A percentile compares a stretch with the other conserved stretches of the same genome.
phyloP scores from a whole-genome alignment of 352 stramenopile genomes.

The Pythium phragmitis region DNA sequence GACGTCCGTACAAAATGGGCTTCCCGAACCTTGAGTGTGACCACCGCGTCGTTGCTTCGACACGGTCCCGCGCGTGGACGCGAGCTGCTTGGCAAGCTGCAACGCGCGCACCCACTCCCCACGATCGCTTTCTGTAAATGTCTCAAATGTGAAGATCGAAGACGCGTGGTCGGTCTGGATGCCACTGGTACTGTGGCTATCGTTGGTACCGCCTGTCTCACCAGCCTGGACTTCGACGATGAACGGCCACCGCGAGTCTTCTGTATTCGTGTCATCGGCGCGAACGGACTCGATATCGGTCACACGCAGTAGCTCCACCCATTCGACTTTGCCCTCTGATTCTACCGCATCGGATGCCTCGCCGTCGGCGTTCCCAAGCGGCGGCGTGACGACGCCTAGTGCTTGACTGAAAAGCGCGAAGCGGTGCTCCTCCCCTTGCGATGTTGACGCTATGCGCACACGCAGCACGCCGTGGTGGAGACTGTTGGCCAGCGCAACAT shows the following conservation, averaged over 20 bases:
- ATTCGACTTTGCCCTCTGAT: slow-evolving; percentile 14
- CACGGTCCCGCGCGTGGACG: neutral
- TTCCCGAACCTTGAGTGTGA: slow-evolving; percentile 4
- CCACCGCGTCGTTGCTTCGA: slow-evolving; percentile 6
- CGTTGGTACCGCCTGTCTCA: neutral
- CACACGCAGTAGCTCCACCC: slow-evolving; percentile 20
- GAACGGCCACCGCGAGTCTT: slow-evolving; percentile 10
- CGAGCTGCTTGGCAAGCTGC: slow-evolving; percentile 24
- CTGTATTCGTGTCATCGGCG: neutral
- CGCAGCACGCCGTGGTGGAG: slow-evolving; percentile 23
- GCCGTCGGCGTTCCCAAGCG: neutral
- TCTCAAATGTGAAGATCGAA: slow-evolving; percentile 12
- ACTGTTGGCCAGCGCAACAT: slow-evolving; percentile 25
- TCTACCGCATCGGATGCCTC: neutral
- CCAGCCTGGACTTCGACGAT: neutral
- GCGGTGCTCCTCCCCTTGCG: slow-evolving; percentile 5
- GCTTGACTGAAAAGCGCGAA: slow-evolving; percentile 25
- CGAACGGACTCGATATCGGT: slow-evolving; percentile 16
- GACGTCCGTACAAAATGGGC: neutral
- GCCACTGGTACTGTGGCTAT: neutral
- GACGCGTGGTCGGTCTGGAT: neutral
- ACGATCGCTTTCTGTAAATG: slow-evolving; percentile 20
- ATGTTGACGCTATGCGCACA: neutral
- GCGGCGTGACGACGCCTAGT: neutral
- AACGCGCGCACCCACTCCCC: slow-evolving; percentile 28